These are phyloP conservation scores for Fusarium metavorans DNA, from an alignment of 2,329 filamentous ascomycete genomes.

Conservation along the genomic window DNA sequence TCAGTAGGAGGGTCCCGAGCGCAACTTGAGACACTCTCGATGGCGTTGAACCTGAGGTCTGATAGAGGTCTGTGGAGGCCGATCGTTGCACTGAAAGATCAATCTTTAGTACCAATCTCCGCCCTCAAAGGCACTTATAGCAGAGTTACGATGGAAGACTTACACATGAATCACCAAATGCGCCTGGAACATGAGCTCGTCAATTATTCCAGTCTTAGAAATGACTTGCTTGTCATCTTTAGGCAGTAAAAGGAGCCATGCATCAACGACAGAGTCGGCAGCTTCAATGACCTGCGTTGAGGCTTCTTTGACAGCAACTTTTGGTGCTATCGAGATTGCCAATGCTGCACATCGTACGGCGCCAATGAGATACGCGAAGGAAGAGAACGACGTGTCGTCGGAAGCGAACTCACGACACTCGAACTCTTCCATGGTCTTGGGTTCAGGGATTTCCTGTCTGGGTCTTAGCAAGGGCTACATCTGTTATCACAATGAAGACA, in stretches of 20 bases:
- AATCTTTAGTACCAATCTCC: background rate
- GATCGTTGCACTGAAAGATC: conserved; percentile 22
- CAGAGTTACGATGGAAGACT: background rate
- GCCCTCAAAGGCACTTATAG: background rate
- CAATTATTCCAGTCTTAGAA: conserved; percentile 10
- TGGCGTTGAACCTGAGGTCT: conserved; percentile 26
- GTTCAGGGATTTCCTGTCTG: conserved; percentile 12
- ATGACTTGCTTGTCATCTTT: conserved; percentile 14
- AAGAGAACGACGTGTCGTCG: conserved; percentile 15
- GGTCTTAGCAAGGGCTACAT: background rate
- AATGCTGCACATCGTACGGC: conserved; percentile 17
- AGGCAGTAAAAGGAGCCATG: conserved; percentile 22
- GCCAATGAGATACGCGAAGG: conserved; percentile 32
- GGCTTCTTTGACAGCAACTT: conserved; percentile 11
- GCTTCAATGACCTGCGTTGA: conserved; percentile 23
- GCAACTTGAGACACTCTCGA: conserved; percentile 28
- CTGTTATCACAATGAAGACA: too few species aligned
- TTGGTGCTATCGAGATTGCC: conserved; percentile 17
- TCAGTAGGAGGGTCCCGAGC: conserved; percentile 25
- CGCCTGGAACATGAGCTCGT: conserved; percentile 37
- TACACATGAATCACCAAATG: conserved; percentile 34
- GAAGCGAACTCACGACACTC: conserved; percentile 31
- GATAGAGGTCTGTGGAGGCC: conserved; percentile 31
- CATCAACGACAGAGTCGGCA: conserved; percentile 28
- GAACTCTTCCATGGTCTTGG: conserved; percentile 19